Percentiles rank a stretch among this genome's conserved stretches.
Conservation (phyloP, 139 green algal genomes). For the Tetradesmus obliquus region DNA sequence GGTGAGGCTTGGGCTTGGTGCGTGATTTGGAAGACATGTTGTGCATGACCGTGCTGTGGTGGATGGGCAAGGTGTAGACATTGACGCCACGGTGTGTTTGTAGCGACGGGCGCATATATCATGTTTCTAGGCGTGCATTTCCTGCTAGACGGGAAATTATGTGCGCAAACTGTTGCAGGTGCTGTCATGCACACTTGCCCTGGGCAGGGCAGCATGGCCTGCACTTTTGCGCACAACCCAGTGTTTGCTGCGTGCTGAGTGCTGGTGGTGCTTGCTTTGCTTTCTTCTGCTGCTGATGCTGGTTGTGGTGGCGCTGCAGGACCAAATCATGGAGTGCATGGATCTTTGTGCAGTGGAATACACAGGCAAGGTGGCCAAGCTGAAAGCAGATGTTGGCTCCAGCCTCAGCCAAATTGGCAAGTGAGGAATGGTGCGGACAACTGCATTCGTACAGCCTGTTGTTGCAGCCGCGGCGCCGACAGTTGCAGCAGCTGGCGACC, state of each 20-base stretch:
- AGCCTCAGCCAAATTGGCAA: background rate
- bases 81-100: too few species aligned
- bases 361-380: slow-evolving; percentile 56
- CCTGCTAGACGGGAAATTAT: too few species aligned
- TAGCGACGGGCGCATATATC: too few species aligned
- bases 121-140: too few species aligned
- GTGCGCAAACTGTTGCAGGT: too few species aligned
- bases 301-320: slow-evolving; percentile 25
- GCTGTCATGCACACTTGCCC: too few species aligned
- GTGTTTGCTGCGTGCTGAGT: background rate
- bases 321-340: slow-evolving; percentile 54
- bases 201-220: background rate
- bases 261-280: background rate
- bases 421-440: background rate
- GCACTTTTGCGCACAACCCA: background rate
- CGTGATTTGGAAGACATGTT: background rate
- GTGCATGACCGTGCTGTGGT: too few species aligned
- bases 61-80: too few species aligned
- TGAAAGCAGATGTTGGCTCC: slow-evolving; percentile 50
- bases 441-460: too few species aligned
- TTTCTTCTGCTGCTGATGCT: background rate
- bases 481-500: too few species aligned
- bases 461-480: too few species aligned
- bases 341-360: slow-evolving; percentile 58
- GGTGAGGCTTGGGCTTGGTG: background rate